Percentiles rank a stretch among this genome's conserved stretches.
These are phyloP conservation scores for Ascochyta fabae DNA, from an alignment of 2,329 filamentous ascomycete species.

Conservation along the genomic window DNA sequence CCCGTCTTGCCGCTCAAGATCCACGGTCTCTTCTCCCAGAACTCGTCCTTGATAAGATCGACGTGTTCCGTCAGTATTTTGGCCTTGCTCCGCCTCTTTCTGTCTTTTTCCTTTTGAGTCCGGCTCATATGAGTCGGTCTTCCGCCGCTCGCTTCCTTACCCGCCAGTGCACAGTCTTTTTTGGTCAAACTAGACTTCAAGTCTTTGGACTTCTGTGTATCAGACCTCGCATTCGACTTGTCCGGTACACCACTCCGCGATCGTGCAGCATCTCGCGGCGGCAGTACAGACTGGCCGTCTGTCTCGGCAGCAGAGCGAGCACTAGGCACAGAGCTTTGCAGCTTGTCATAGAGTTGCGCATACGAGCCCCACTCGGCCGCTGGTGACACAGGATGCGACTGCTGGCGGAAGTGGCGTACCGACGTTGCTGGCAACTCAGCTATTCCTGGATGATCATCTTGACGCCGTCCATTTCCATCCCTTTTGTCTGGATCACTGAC, in stretches of 20 bases:
- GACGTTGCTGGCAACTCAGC: constrained; percentile 26
- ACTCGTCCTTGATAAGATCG: constrained; percentile 94
- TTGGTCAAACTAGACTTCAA: not conserved
- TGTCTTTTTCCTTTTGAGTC: constrained; percentile 82
- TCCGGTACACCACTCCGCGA: not conserved
- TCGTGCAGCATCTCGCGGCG: not conserved
- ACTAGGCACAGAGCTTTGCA: constrained; percentile 8
- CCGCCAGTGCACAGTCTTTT: not conserved
- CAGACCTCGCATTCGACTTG: not conserved
- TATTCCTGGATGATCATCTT: constrained; percentile 25
- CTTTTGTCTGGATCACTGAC: constrained; percentile 22
- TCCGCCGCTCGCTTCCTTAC: not conserved
- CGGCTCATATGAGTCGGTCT: constrained; percentile 64
- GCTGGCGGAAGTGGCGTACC: constrained; percentile 46
- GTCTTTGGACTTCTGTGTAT: not conserved
- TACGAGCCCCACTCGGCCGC: constrained; percentile 15
- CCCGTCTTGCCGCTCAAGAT: constrained; percentile 51
- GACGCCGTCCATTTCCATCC: constrained; percentile 15
- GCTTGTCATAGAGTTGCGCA: constrained; percentile 8
- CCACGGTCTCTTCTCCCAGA: constrained; percentile 90
- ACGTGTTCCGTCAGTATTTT: constrained; percentile 81
- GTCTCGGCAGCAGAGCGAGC: not conserved
- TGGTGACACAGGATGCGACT: constrained; percentile 34
- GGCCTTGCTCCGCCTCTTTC: constrained; percentile 81
- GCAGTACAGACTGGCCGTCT: not conserved